Base-by-base conservation (phyloP, 140 eudicot genomes). In the Stevia rebaudiana region DNA sequence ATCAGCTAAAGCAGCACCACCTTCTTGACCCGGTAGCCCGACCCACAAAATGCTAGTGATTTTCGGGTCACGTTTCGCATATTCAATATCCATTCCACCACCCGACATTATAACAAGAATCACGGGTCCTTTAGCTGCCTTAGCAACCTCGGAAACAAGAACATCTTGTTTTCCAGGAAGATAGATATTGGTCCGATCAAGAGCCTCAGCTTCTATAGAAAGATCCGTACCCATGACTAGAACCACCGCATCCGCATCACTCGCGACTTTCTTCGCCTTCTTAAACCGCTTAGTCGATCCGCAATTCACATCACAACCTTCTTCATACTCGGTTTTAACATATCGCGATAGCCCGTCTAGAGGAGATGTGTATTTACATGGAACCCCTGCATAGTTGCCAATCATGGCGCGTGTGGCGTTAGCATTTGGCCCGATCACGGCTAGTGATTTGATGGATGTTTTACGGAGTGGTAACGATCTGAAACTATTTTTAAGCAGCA, bases 221-320 rank as follows among this genome's bases (percentile, higher is more conserved):
- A 74, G 92, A 72, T 92, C 95, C 0, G 89, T 67, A 9, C 98
- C 98, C 85, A 92, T 61, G 0, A 92, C 68, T 16, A 92, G n/a
- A 40, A 92, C 83, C 8, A 85, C 87, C 0, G 98, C 98, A 36
- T 92, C 98, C 1, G 96, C 87, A 16, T 80, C 41, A 3, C 86
- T 73, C 3, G 95, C 92, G 0, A 49, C 48, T 1, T 74, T 70
- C 75, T 69, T 85, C 0, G 95, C 96, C 8, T 37, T 74, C 1
- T 79, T 84, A 6, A 92, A 68, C 22, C 50, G 71, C 0, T 77
- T 75, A 0, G 87, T 67, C 40, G 65, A 78, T 21, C 48, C 66
- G 69, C 98, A 92, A 8, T 61, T 69, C 53, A 79, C 78, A 46
- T 78, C 68, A 53, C 98, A 92, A 1, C 95, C 98, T 4, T 79